These are phyloP conservation scores for Ciborinia camelliae DNA, from an alignment of 2,329 filamentous ascomycete genomes.

Conservation along the genomic window DNA sequence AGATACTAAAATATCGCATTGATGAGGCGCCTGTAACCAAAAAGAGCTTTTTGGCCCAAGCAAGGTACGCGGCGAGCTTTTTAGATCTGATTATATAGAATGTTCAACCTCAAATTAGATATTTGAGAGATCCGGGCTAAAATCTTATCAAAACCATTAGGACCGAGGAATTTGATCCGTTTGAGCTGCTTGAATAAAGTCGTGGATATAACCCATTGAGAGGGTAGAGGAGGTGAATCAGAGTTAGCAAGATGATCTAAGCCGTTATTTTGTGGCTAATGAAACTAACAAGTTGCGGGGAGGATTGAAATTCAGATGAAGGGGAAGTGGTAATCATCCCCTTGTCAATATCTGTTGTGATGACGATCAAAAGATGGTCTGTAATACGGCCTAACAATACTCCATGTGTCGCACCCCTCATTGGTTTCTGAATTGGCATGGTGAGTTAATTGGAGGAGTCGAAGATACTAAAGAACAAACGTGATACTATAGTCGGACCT, in stretches of 20 bases:
- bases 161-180: not conserved
- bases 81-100: not conserved
- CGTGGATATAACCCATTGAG: not conserved
- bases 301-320: not conserved
- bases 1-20: not conserved
- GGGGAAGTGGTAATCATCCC: not conserved
- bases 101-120: not conserved
- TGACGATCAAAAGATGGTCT: not conserved
- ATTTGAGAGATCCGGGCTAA: not conserved
- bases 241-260: not conserved
- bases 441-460: not conserved
- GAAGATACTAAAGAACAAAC: not conserved
- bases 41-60: not conserved
- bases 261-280: constrained; percentile 9
- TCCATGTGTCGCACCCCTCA: constrained; percentile 4
- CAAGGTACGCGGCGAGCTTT: not conserved
- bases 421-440: not conserved
- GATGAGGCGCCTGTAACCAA: not conserved
- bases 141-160: not conserved
- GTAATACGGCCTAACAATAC: constrained; percentile 16
- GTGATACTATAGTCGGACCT: constrained; percentile 1
- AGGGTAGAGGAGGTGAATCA: not conserved
- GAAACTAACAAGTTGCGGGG: not conserved
- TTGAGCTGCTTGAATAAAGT: not conserved
- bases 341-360: not conserved